A percentile compares a stretch with the other conserved stretches of the same genome.
Conservation (phyloP, 2,329 filamentous ascomycete species). For the Cordyceps fumosorosea region DNA sequence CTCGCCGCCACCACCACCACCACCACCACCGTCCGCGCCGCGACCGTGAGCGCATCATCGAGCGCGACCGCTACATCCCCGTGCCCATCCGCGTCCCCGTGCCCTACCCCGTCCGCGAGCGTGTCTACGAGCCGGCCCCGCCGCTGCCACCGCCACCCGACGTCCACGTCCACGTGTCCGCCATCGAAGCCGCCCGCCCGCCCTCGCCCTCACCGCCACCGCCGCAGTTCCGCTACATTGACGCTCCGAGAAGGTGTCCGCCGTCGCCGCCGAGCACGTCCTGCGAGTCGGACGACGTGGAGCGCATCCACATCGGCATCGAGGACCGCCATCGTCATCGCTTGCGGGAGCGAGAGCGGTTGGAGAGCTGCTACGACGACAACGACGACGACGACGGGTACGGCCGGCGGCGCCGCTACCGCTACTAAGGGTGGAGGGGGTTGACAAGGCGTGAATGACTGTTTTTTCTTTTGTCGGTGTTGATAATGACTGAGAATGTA, state of each 20-base stretch:
- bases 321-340: conserved; percentile 20
- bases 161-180: conserved; percentile 17
- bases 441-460: too few relatives aligned
- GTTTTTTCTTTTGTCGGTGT: neutral
- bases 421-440: neutral
- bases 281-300: conserved; percentile 24
- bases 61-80: conserved; percentile 44
- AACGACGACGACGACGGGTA: neutral
- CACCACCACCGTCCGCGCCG: conserved; percentile 25
- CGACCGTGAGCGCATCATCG: conserved; percentile 44
- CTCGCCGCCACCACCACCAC: conserved; percentile 22
- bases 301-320: conserved; percentile 17
- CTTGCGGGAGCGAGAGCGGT: conserved; percentile 1
- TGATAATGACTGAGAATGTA: conserved; percentile 1
- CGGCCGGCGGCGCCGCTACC: neutral
- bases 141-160: conserved; percentile 27
- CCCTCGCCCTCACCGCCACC: conserved; percentile 25
- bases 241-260: neutral
- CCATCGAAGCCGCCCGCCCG: conserved; percentile 3
- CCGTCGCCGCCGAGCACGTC: conserved; percentile 7
- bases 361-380: conserved; percentile 1
- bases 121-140: conserved; percentile 41
- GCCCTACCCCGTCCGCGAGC: conserved; percentile 29
- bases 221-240: conserved; percentile 7
- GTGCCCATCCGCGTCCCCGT: conserved; percentile 36